phyloP scores from a whole-genome alignment of 768 basidiomycete species.

The Daedaleopsis nitida region DNA sequence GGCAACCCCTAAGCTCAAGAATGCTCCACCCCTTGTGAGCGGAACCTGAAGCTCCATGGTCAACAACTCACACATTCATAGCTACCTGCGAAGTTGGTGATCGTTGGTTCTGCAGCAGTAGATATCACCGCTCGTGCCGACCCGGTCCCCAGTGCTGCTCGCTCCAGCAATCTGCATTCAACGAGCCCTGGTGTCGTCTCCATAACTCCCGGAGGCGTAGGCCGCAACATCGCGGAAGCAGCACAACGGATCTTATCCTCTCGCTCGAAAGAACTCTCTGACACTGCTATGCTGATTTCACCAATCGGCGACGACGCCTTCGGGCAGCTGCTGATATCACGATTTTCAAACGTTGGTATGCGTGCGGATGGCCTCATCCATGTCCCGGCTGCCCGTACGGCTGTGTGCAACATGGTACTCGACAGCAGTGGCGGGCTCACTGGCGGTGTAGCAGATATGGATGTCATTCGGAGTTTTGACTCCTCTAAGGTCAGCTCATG shows the following conservation, averaged over 20 bases:
- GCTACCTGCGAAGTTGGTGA: constrained; percentile 52
- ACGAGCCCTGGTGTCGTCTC: constrained; percentile 80
- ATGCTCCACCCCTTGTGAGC: neutral
- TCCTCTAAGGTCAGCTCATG: constrained; percentile 43
- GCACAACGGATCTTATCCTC: constrained; percentile 63
- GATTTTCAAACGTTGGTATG: constrained; percentile 69
- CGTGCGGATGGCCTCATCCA: constrained; percentile 76
- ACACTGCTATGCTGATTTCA: constrained; percentile 64
- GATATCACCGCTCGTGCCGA: constrained; percentile 73
- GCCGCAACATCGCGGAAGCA: constrained; percentile 93
- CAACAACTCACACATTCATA: neutral
- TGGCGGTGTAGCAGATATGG: constrained; percentile 94
- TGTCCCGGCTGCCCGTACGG: constrained; percentile 47
- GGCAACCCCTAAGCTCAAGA: neutral
- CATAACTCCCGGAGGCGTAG: constrained; percentile 85
- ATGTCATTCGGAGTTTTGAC: constrained; percentile 54
- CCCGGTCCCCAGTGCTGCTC: constrained; percentile 27
- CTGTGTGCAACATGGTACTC: constrained; percentile 87
- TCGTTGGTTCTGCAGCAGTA: constrained; percentile 87
- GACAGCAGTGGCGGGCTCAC: constrained; percentile 70
- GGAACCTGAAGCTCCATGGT: neutral
- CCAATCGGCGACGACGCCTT: constrained; percentile 78
- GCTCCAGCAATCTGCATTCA: constrained; percentile 52
- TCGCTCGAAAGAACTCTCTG: constrained; percentile 23
- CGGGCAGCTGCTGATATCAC: constrained; percentile 63